Conservation (phyloP, 2,329 filamentous ascomycete genomes). For the Penicillium glabrum region DNA sequence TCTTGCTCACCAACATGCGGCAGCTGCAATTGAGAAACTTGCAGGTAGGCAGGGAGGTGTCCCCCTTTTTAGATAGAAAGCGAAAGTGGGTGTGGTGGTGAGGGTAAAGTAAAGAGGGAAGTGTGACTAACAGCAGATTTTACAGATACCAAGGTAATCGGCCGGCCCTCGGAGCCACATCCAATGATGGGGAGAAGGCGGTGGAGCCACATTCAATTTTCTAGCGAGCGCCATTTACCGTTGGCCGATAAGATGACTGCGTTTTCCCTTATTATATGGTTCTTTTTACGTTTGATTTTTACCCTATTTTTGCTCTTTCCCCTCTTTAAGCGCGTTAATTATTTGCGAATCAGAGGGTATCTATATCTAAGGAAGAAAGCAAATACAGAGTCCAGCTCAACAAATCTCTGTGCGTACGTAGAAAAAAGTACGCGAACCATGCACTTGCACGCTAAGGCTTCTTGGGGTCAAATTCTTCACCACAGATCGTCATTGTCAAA, state of each 20-base stretch:
- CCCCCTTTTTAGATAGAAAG: constrained; percentile 9
- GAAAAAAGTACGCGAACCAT: background rate
- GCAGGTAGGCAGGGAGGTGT: constrained; percentile 16
- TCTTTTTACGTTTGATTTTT: background rate
- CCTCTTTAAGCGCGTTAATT: constrained; percentile 3
- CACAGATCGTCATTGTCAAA: constrained; percentile 3
- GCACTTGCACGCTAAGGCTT: background rate
- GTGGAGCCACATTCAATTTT: constrained; percentile 5
- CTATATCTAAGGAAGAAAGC: background rate
- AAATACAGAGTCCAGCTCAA: background rate
- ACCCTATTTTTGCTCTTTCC: constrained; percentile 2
- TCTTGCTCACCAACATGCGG: constrained; percentile 44
- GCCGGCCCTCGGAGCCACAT: constrained; percentile 26
- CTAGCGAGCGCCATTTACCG: constrained; percentile 20
- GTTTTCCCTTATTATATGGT: background rate
- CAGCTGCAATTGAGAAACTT: constrained; percentile 32
- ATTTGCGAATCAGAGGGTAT: constrained; percentile 1
- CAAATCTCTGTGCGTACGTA: background rate
- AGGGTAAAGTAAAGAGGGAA: background rate
- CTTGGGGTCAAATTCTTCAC: background rate
- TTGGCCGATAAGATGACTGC: background rate
- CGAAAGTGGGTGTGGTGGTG: background rate
- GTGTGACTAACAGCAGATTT: constrained; percentile 25
- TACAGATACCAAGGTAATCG: constrained; percentile 13
- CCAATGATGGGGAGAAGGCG: constrained; percentile 12